These are phyloP conservation scores for Spergularia marina DNA, from an alignment of 148 eudicot species.

Conservation along the genomic window DNA sequence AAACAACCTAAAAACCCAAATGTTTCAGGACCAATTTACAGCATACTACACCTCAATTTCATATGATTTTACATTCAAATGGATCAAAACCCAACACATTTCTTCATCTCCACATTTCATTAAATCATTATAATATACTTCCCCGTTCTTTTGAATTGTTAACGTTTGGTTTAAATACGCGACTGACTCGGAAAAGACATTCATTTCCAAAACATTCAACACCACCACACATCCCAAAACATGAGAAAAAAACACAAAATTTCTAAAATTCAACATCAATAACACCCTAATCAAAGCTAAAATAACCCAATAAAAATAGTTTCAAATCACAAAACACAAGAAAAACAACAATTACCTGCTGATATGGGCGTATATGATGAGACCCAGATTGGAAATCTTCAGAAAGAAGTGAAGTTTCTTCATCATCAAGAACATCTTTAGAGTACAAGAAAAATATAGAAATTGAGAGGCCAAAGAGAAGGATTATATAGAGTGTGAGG, in stretches of 20 bases:
- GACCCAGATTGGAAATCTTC: constrained; percentile 19
- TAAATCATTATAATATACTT: not conserved
- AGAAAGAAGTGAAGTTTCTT: constrained; percentile 24
- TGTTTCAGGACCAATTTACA: not conserved
- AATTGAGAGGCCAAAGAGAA: constrained; percentile 37
- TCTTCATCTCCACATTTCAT: not conserved
- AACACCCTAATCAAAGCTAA: not conserved
- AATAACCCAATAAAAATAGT: not conserved
- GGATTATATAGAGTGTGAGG: constrained; percentile 31
- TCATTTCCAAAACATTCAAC: not conserved
- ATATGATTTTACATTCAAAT: not conserved
- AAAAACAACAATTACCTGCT: constrained; percentile 21
- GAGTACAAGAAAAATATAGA: constrained; percentile 34
- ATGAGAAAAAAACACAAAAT: not conserved
- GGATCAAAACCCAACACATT: not conserved
- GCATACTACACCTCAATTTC: not conserved
- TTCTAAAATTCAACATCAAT: not conserved
- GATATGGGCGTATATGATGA: constrained; percentile 22
- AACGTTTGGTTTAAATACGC: too few relatives aligned
- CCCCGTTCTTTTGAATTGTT: too few relatives aligned
- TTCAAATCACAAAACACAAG: not conserved
- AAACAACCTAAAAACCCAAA: not conserved
- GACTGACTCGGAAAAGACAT: too few relatives aligned
- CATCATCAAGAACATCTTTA: constrained; percentile 36
- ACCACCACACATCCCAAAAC: not conserved